phyloP scores from a whole-genome alignment of 768 basidiomycete species.

The Panaeolus cyanescens region DNA sequence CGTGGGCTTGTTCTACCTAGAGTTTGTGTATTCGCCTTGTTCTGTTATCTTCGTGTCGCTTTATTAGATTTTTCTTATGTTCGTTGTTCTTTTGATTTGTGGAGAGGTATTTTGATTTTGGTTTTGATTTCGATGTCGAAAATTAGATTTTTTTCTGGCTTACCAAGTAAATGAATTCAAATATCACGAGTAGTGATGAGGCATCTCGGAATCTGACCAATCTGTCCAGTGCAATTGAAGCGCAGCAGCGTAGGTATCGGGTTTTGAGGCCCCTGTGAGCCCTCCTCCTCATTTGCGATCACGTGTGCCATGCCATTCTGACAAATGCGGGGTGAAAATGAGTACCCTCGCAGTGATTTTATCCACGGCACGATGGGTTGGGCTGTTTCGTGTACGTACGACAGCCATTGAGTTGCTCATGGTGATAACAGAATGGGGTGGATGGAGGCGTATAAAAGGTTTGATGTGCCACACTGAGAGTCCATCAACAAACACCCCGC shows the following conservation, averaged over 20 bases:
- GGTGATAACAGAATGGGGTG: too few relatives aligned
- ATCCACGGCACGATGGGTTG: not conserved
- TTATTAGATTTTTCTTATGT: too few relatives aligned
- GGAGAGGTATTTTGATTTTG: not conserved
- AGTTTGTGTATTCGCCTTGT: not conserved
- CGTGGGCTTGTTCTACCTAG: too few relatives aligned
- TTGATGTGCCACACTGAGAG: too few relatives aligned
- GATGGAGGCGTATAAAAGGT: too few relatives aligned
- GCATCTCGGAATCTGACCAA: not conserved
- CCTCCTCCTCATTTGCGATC: too few relatives aligned
- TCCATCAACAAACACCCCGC: too few relatives aligned
- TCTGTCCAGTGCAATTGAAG: not conserved
- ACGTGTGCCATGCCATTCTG: not conserved
- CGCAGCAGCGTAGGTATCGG: too few relatives aligned
- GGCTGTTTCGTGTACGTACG: too few relatives aligned
- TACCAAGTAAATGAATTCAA: too few relatives aligned
- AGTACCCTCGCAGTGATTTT: not conserved
- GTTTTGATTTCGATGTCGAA: not conserved
- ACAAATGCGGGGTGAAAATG: not conserved
- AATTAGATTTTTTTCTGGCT: not conserved
- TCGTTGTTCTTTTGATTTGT: conserved; percentile 1
- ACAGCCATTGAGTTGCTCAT: too few relatives aligned
- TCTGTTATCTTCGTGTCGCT: not conserved
- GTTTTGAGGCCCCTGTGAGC: too few relatives aligned
- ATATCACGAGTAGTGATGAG: not conserved